Evolutionary conservation across 176 grass and related monocot species (phyloP).

Genomic region (Hsuehochloa calcarea): DNA sequence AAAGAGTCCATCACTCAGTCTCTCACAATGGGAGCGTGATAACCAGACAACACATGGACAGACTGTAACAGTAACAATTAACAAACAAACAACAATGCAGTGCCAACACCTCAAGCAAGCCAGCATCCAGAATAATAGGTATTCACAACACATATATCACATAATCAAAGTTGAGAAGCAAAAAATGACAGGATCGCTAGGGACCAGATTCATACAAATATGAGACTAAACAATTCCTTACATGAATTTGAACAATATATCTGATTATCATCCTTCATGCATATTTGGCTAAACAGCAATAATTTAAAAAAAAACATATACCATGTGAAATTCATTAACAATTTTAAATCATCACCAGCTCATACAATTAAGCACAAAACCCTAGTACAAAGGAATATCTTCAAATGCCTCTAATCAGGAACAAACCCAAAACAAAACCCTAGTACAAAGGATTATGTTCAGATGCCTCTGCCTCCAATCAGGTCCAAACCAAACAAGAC

Average conservation of each 20-base stretch:
- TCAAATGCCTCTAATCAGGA: neutral
- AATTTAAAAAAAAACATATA: neutral
- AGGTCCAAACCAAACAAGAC: neutral
- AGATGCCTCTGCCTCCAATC: neutral
- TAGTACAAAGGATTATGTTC: neutral
- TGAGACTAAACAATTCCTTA: neutral
- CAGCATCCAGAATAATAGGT: neutral
- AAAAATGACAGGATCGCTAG: neutral
- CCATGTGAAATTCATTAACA: neutral
- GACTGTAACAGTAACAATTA: neutral
- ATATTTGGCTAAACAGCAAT: neutral
- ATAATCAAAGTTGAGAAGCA: neutral
- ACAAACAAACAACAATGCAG: neutral
- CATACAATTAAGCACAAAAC: neutral
- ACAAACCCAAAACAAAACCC: neutral
- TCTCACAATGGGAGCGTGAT: neutral
- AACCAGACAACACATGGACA: neutral
- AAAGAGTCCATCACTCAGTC: neutral
- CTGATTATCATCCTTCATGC: neutral
- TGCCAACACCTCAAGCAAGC: neutral
- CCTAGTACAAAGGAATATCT: neutral
- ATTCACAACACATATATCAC: neutral
- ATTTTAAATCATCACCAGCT: neutral
- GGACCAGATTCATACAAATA: neutral
- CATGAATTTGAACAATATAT: neutral